Evolutionary conservation across 106 monocot genomes (phyloP).

Genomic region (Agapanthus africanus): DNA sequence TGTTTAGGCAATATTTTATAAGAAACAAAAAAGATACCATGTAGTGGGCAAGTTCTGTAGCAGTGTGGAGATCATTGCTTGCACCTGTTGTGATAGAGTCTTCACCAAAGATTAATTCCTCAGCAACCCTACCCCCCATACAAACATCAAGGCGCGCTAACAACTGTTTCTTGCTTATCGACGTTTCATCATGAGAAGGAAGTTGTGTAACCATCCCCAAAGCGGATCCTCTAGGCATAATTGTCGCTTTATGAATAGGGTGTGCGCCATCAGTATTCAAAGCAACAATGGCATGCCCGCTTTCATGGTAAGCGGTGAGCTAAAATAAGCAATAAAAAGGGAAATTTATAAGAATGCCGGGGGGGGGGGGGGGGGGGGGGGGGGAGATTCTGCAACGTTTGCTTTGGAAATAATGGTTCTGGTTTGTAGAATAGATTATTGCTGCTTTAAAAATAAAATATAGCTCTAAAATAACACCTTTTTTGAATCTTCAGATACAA

Average conservation of each 20-base stretch:
- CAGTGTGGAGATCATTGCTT: conserved; percentile 74
- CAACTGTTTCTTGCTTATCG: conserved; percentile 84
- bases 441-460: not conserved
- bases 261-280: conserved; percentile 90
- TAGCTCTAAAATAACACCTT: conserved; percentile 35
- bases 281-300: conserved; percentile 96
- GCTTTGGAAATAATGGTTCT: not conserved
- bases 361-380: too few relatives aligned
- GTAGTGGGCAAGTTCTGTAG: conserved; percentile 90
- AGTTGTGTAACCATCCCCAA: conserved; percentile 97
- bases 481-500: conserved; percentile 82
- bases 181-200: conserved; percentile 92
- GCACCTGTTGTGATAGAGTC: conserved; percentile 88
- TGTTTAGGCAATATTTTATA: too few relatives aligned
- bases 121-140: conserved; percentile 99
- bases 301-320: conserved; percentile 98
- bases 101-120: conserved; percentile 91
- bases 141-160: conserved; percentile 96
- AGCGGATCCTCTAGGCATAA: conserved; percentile 88
- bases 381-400: not conserved
- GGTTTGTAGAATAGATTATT: not conserved
- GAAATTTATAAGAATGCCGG: not conserved
- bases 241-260: conserved; percentile 94
- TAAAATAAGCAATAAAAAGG: conserved; percentile 15
- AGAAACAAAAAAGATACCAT: conserved; percentile 47